A percentile compares a stretch with the other conserved stretches of the same genome.
These are phyloP conservation scores for Zygosaccharomyces siamensis DNA, from an alignment of 805 yeast species.

Conservation along the genomic window DNA sequence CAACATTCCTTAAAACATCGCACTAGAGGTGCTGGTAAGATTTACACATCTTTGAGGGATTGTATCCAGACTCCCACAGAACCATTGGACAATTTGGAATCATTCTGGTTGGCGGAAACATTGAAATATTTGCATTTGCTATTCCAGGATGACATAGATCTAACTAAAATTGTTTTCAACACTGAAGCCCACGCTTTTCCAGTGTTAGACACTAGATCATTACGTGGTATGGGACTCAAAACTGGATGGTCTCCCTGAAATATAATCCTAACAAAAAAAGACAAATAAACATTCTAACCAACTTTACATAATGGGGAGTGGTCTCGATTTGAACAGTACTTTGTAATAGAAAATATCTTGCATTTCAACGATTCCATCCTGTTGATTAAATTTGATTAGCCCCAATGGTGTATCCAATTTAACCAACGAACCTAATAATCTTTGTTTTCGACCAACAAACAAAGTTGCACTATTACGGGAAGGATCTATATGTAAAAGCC, in stretches of 20 bases:
- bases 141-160: conserved; percentile 69
- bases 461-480: conserved; percentile 45
- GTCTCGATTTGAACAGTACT: conserved; percentile 60
- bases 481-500: conserved; percentile 21
- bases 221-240: conserved; percentile 18
- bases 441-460: conserved; percentile 63
- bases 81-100: conserved; percentile 71
- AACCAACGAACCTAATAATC: conserved; percentile 58
- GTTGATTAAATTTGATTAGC: conserved; percentile 42
- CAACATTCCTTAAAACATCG: conserved; percentile 49
- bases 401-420: conserved; percentile 63
- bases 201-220: conserved; percentile 35
- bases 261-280: background rate
- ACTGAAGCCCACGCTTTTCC: conserved; percentile 96
- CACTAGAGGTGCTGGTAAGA: conserved; percentile 32
- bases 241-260: conserved; percentile 28
- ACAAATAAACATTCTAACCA: background rate
- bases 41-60: conserved; percentile 62
- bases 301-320: conserved; percentile 67
- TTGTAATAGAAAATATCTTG: conserved; percentile 57
- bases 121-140: conserved; percentile 76
- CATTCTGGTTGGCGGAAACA: conserved; percentile 93
- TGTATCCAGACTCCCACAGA: conserved; percentile 54
- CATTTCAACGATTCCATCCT: conserved; percentile 41
- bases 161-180: conserved; percentile 71